A percentile compares a stretch with the other conserved stretches of the same genome.
phyloP scores from a whole-genome alignment of 2,329 filamentous ascomycete genomes.

The Thelonectria rubi region DNA sequence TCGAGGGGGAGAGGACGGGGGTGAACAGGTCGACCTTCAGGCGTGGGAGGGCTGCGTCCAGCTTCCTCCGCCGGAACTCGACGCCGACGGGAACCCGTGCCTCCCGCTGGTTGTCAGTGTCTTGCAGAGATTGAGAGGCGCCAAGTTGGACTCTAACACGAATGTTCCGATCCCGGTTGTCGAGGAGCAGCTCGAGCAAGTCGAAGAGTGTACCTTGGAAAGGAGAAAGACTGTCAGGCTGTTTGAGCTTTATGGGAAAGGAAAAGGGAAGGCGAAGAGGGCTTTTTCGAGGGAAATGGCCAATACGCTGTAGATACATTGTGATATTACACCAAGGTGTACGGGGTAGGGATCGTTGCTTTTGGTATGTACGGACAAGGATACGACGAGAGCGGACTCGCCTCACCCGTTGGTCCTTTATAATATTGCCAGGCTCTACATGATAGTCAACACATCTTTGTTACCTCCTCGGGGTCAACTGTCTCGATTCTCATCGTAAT shows the following conservation, averaged over 20 bases:
- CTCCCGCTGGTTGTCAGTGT: conserved; percentile 31
- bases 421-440: neutral
- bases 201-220: neutral
- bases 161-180: conserved; percentile 19
- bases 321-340: too few relatives aligned
- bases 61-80: conserved; percentile 38
- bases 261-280: conserved; percentile 11
- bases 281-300: conserved; percentile 8
- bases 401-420: neutral
- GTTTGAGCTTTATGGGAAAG: conserved; percentile 18
- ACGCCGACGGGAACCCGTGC: conserved; percentile 20
- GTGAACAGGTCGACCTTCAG: neutral
- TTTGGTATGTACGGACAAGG: neutral
- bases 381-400: neutral
- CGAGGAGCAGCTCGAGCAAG: neutral
- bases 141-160: conserved; percentile 10
- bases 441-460: neutral
- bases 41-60: conserved; percentile 40
- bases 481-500: neutral
- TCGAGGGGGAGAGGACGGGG: neutral
- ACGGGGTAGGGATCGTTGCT: neutral
- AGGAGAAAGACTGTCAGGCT: conserved; percentile 13
- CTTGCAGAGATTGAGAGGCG: conserved; percentile 28
- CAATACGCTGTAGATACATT: conserved; percentile 9
- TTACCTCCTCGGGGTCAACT: too few relatives aligned